These are phyloP conservation scores for Taphrina betulina DNA, from an alignment of 1,139 yeast genomes.

Conservation along the genomic window DNA sequence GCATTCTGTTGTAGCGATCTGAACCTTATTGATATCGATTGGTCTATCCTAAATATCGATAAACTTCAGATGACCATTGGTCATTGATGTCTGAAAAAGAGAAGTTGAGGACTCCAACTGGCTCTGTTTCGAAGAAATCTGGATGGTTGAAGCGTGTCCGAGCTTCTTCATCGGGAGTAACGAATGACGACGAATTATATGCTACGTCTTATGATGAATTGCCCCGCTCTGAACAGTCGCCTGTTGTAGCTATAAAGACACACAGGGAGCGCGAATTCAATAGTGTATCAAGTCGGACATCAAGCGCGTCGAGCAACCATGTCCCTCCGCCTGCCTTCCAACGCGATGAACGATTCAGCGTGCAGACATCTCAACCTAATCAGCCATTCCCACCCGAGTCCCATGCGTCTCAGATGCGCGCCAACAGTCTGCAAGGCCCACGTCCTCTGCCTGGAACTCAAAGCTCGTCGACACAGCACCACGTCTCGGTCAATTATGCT, in stretches of 20 bases:
- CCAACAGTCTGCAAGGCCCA: conserved; percentile 29
- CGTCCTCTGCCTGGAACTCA: conserved; percentile 20
- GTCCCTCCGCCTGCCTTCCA: not conserved
- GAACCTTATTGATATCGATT: too few species aligned
- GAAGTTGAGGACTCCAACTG: conserved; percentile 22
- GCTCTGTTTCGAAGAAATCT: conserved; percentile 23
- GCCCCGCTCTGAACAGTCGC: conserved; percentile 28
- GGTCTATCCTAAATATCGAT: too few species aligned
- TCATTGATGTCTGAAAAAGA: conserved; percentile 32
- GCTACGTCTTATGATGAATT: conserved; percentile 19
- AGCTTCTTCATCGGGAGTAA: conserved; percentile 11
- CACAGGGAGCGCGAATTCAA: conserved; percentile 25
- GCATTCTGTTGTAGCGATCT: too few species aligned
- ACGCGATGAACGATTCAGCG: not conserved
- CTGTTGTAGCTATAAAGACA: conserved; percentile 24
- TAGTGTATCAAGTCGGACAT: conserved; percentile 2
- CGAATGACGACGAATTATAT: conserved; percentile 1
- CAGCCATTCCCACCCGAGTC: conserved; percentile 18
- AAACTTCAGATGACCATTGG: too few species aligned
- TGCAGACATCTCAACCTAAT: not conserved
- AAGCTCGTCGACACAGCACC: not conserved
- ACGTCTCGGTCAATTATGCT: not conserved
- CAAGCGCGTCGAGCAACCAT: conserved; percentile 3
- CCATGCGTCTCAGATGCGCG: conserved; percentile 28
- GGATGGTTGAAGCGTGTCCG: conserved; percentile 30